Evolutionary conservation across 1,284 basidiomycete genomes (phyloP).

Genomic region (Heterobasidion occidentale): DNA sequence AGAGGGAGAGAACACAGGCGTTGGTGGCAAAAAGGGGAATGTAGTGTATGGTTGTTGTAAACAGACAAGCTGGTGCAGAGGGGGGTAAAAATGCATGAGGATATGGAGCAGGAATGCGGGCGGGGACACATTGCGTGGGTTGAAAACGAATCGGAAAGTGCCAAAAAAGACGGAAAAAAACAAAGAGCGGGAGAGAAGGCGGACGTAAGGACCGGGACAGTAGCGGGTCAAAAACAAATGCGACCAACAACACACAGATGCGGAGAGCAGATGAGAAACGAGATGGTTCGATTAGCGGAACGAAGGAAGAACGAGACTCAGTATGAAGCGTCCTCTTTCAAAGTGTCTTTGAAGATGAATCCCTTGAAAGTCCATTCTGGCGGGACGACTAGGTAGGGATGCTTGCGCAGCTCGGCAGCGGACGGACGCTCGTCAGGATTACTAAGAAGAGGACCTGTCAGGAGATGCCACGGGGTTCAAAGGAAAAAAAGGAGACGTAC

Average conservation of each 20-base stretch:
- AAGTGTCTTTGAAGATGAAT: conserved; percentile 23
- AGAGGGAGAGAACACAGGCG: background rate
- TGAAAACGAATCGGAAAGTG: conserved; percentile 13
- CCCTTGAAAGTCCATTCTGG: conserved; percentile 74
- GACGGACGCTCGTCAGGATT: conserved; percentile 84
- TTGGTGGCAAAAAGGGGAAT: background rate
- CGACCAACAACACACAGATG: conserved; percentile 6
- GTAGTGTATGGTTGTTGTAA: background rate
- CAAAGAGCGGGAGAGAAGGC: background rate
- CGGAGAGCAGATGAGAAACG: conserved; percentile 16
- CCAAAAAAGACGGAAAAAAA: background rate
- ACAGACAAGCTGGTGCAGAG: background rate
- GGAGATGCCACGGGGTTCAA: conserved; percentile 4
- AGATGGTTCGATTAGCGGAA: background rate
- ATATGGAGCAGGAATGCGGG: conserved; percentile 16
- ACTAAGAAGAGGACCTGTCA: conserved; percentile 27
- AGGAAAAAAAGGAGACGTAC: conserved; percentile 37
- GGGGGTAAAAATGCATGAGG: conserved; percentile 3
- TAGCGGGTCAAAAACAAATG: conserved; percentile 8
- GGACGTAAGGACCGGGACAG: background rate
- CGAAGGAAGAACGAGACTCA: background rate
- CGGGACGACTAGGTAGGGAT: conserved; percentile 78
- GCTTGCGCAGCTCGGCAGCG: conserved; percentile 75
- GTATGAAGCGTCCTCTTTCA: conserved; percentile 8
- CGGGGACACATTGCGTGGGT: conserved; percentile 18